Evolutionary conservation across 305 asterid genomes (phyloP).

Genomic region (Ruellia speciosa): DNA sequence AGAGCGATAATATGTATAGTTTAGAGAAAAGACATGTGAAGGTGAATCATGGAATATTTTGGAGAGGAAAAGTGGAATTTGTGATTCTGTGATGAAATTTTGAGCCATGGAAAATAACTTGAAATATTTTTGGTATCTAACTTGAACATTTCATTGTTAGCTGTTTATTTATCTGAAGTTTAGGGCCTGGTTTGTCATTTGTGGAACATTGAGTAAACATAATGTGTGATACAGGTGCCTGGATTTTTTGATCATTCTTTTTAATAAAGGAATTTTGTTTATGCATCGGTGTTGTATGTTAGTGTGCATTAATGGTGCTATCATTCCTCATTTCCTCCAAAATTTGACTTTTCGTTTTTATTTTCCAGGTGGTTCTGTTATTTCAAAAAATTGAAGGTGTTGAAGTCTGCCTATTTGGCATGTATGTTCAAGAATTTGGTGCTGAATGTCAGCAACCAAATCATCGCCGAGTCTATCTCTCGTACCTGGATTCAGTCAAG

Average conservation of each 20-base stretch:
- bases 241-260: constrained; percentile 1
- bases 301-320: no score
- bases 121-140: constrained; percentile 1
- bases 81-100: constrained; percentile 7
- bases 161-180: constrained; percentile 1
- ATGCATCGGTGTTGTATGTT: constrained; percentile 8
- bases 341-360: constrained; percentile 2
- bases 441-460: constrained; percentile 94
- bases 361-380: constrained; percentile 70
- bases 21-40: constrained; percentile 2
- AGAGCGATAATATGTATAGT: no score
- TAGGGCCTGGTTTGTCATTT: constrained; percentile 10
- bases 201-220: constrained; percentile 8
- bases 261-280: constrained; percentile 13
- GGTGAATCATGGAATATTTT: not conserved
- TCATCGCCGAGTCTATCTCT: constrained; percentile 95
- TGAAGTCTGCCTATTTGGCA: constrained; percentile 97
- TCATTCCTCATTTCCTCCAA: not conserved
- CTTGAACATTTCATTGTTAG: not conserved
- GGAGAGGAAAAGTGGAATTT: constrained; percentile 1
- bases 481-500: constrained; percentile 95
- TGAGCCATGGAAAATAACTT: constrained; percentile 7
- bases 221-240: not conserved
- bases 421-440: constrained; percentile 99
- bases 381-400: constrained; percentile 97